Evolutionary conservation across 305 asterid species (phyloP).

Genomic region (Petunia hybrid): DNA sequence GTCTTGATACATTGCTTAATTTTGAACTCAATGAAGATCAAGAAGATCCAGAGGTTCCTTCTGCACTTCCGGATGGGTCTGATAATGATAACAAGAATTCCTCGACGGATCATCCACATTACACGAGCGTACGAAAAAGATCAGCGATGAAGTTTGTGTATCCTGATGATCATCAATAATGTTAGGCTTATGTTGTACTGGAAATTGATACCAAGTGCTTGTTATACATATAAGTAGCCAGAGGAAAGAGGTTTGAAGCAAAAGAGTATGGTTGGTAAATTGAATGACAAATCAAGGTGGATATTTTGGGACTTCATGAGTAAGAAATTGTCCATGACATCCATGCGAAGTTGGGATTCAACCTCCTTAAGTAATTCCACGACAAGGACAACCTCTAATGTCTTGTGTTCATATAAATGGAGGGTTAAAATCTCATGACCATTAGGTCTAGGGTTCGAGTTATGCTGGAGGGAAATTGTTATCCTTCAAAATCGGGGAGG

Average conservation of each 20-base stretch:
- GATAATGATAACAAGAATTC: not conserved
- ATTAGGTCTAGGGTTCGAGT: no score
- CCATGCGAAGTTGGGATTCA: not conserved
- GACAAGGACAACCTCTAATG: not conserved
- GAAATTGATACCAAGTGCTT: not conserved
- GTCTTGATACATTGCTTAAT: slow-evolving; percentile 50
- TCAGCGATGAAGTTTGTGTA: slow-evolving; percentile 11
- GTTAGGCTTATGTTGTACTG: not conserved
- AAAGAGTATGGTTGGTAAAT: slow-evolving; percentile 4
- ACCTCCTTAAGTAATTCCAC: not conserved
- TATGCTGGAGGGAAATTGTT: no score
- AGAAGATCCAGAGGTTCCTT: not conserved
- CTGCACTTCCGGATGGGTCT: not conserved
- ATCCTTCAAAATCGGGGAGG: no score
- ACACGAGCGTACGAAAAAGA: slow-evolving; percentile 10
- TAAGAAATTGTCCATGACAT: not conserved
- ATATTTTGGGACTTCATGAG: not conserved
- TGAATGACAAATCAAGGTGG: slow-evolving; percentile 2
- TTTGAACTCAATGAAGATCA: slow-evolving; percentile 34
- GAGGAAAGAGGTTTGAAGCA: not conserved
- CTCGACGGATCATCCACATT: not conserved
- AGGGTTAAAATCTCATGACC: not conserved
- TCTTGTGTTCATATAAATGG: not conserved
- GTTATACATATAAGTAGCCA: not conserved
- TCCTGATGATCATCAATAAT: slow-evolving; percentile 22